These are phyloP conservation scores for Colletotrichum tropicale DNA, from an alignment of 2,329 filamentous ascomycete species.

Conservation along the genomic window DNA sequence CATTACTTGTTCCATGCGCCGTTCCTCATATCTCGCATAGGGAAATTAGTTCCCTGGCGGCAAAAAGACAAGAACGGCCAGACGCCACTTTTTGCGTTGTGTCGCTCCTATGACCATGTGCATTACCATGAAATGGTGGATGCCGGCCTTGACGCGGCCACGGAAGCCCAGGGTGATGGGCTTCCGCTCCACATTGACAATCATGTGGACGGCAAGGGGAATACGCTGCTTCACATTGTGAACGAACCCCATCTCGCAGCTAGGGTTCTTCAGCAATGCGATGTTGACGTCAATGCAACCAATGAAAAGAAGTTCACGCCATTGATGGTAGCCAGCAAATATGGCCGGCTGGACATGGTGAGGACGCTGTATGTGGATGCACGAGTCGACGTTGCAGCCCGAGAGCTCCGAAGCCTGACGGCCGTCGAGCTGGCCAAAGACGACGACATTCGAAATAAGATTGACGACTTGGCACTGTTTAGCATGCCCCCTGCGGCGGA, in stretches of 20 bases:
- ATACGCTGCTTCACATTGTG: conserved; percentile 94
- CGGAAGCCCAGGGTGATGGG: conserved; percentile 75
- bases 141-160: conserved; percentile 77
- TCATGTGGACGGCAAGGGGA: conserved; percentile 90
- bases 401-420: conserved; percentile 86
- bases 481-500: conserved; percentile 74
- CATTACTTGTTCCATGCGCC: conserved; percentile 97
- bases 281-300: conserved; percentile 93
- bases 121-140: conserved; percentile 89
- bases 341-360: conserved; percentile 93
- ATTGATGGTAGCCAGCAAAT: conserved; percentile 98
- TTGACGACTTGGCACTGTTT: conserved; percentile 90
- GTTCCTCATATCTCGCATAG: conserved; percentile 76
- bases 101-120: conserved; percentile 91
- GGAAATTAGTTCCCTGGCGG: conserved; percentile 82
- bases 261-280: conserved; percentile 80
- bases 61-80: conserved; percentile 95
- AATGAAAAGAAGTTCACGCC: conserved; percentile 96
- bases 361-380: conserved; percentile 85
- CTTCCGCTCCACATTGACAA: conserved; percentile 88
- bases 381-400: conserved; percentile 82
- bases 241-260: conserved; percentile 81
- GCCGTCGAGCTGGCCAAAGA: conserved; percentile 97
- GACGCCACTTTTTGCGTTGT: conserved; percentile 95
- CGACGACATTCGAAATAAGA: conserved; percentile 94